Conservation (phyloP, 257 asterid species). For the Nicotiana obtusifolia region DNA sequence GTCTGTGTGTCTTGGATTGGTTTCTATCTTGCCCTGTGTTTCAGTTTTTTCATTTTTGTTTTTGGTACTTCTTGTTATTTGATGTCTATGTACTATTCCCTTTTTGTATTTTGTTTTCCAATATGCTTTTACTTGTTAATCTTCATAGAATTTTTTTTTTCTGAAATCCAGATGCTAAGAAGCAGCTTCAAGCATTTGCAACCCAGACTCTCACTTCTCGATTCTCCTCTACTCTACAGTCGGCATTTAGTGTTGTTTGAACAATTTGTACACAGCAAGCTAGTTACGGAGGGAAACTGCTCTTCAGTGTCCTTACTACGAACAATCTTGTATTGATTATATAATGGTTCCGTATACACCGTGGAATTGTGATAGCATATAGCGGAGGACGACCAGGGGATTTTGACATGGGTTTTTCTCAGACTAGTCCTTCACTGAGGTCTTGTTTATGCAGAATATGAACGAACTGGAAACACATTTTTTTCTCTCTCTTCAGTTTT, state of each 20-base stretch:
- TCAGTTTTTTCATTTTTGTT: background rate
- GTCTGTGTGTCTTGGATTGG: background rate
- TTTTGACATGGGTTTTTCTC: background rate
- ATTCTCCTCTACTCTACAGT: conserved; percentile 73
- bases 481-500: background rate
- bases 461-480: background rate
- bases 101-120: background rate
- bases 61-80: background rate
- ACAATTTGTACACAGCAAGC: conserved; percentile 5
- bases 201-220: conserved; percentile 86
- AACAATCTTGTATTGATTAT: background rate
- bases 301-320: background rate
- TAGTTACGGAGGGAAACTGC: background rate
- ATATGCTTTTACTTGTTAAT: background rate
- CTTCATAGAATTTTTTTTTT: background rate
- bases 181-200: conserved; percentile 95
- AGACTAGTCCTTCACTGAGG: background rate
- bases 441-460: conserved; percentile 16
- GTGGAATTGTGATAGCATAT: no score
- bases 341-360: no score
- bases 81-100: background rate
- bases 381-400: no score
- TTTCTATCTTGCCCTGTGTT: background rate
- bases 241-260: conserved; percentile 85
- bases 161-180: conserved; percentile 75